phyloP scores from a whole-genome alignment of 1,284 basidiomycete species.

The Tylopilus orsonianus region DNA sequence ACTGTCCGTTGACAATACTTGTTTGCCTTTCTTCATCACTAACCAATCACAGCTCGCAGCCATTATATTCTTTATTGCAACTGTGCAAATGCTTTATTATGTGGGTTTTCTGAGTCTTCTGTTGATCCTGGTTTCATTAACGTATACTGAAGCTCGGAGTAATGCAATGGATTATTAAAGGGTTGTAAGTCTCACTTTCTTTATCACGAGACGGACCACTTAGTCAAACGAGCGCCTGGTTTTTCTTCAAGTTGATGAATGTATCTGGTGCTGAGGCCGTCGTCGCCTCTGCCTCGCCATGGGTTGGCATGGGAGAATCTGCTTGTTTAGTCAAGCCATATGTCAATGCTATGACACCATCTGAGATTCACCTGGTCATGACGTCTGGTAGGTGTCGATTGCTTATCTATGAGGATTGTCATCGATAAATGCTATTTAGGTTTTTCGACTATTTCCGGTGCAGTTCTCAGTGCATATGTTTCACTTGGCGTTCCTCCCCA shows the following conservation, averaged over 20 bases:
- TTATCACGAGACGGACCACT: not conserved
- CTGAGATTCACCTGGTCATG: constrained; percentile 88
- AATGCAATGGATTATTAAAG: constrained; percentile 86
- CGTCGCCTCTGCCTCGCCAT: constrained; percentile 88
- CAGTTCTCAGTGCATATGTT: constrained; percentile 85
- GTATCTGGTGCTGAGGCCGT: constrained; percentile 90
- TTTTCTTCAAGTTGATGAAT: constrained; percentile 89
- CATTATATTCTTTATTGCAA: constrained; percentile 87
- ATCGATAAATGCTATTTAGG: constrained; percentile 34
- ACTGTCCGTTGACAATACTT: constrained; percentile 44
- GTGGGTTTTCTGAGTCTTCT: constrained; percentile 26
- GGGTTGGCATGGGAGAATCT: constrained; percentile 88
- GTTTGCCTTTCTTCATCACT: constrained; percentile 6
- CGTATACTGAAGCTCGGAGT: constrained; percentile 54
- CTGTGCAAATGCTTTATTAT: constrained; percentile 86
- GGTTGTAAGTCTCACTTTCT: constrained; percentile 53
- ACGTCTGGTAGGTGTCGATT: constrained; percentile 63
- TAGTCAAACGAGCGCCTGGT: constrained; percentile 64
- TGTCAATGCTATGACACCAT: constrained; percentile 85
- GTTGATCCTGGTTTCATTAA: constrained; percentile 1
- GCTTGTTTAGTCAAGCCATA: constrained; percentile 85
- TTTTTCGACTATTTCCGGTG: constrained; percentile 89
- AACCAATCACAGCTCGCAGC: constrained; percentile 51
- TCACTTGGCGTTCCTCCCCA: constrained; percentile 77
- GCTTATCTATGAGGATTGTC: not conserved